Percentiles rank a stretch among this genome's conserved stretches.
Conservation (phyloP, 495 filamentous ascomycete genomes). For the Durotheca rogersii region DNA sequence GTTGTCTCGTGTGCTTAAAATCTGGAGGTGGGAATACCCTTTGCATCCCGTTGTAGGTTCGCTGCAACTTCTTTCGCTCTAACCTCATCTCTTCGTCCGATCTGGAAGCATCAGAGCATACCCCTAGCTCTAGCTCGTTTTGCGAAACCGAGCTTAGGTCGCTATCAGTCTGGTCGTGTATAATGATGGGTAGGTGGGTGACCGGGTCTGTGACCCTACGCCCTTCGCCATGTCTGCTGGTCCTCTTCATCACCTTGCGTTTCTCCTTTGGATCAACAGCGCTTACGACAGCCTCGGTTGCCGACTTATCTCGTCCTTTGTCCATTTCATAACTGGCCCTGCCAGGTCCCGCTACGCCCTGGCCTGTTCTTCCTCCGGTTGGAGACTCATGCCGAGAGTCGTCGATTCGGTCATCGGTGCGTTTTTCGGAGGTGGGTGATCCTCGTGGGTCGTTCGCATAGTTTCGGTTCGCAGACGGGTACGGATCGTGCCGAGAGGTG, state of each 20-base stretch:
- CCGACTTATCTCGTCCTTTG: slow-evolving; percentile 43
- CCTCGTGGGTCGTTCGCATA: slow-evolving; percentile 10
- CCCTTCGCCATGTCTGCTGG: slow-evolving; percentile 55
- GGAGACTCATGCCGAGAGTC: slow-evolving; percentile 1
- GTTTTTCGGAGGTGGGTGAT: slow-evolving; percentile 58
- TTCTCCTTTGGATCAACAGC: slow-evolving; percentile 56
- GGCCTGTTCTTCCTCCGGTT: slow-evolving; percentile 6
- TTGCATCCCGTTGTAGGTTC: slow-evolving; percentile 51
- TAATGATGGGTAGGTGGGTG: slow-evolving; percentile 63
- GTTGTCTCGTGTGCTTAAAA: slow-evolving; percentile 49
- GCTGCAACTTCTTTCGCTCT: slow-evolving; percentile 52
- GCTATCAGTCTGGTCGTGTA: slow-evolving; percentile 64
- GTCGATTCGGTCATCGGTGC: slow-evolving; percentile 51
- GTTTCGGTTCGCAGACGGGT: slow-evolving; percentile 44
- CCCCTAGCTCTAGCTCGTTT: slow-evolving; percentile 54
- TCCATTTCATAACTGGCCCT: slow-evolving; percentile 17
- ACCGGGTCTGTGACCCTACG: slow-evolving; percentile 72
- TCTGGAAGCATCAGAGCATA: slow-evolving; percentile 50
- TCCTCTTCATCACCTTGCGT: slow-evolving; percentile 59
- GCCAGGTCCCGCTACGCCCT: slow-evolving; percentile 10
- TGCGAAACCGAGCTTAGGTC: slow-evolving; percentile 57
- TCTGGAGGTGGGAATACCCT: slow-evolving; percentile 64
- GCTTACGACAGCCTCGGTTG: slow-evolving; percentile 52
- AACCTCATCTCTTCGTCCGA: slow-evolving; percentile 43
- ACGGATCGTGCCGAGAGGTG: slow-evolving; percentile 38